A percentile compares a stretch with the other conserved stretches of the same genome.
These are phyloP conservation scores for Talaromyces liani DNA, from an alignment of 495 filamentous ascomycete species.

Conservation along the genomic window DNA sequence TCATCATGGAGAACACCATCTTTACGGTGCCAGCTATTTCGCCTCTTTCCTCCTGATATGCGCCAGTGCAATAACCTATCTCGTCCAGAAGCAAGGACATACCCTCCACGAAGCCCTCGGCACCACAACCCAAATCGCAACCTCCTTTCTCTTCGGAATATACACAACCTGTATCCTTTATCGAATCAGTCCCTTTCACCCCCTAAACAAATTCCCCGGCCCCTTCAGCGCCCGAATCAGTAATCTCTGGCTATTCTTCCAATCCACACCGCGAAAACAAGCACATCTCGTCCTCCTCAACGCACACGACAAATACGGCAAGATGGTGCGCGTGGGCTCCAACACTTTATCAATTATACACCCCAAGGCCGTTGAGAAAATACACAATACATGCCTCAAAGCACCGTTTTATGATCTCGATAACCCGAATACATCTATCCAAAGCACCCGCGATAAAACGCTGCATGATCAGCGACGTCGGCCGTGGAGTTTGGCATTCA, in stretches of 20 bases:
- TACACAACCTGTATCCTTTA: conserved; percentile 39
- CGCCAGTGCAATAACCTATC: background rate
- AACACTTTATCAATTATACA: conserved; percentile 28
- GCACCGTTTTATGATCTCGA: conserved; percentile 22
- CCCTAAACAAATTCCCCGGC: conserved; percentile 34
- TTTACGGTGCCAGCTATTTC: background rate
- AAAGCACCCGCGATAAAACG: conserved; percentile 17
- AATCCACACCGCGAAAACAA: conserved; percentile 16
- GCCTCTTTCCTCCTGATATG: background rate
- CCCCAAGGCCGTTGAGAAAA: conserved; percentile 16
- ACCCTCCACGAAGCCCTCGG: background rate
- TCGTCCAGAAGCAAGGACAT: background rate
- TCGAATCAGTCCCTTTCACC: conserved; percentile 33
- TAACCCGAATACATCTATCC: conserved; percentile 17
- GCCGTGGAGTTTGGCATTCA: conserved; percentile 27
- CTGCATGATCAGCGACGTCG: conserved; percentile 24
- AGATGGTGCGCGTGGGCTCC: conserved; percentile 30
- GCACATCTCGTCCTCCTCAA: conserved; percentile 15
- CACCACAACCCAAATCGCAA: background rate
- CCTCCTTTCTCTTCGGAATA: conserved; percentile 19
- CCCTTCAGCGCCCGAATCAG: conserved; percentile 31
- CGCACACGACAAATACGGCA: conserved; percentile 30
- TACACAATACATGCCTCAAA: conserved; percentile 18
- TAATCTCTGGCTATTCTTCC: conserved; percentile 23
- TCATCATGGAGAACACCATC: background rate